These are phyloP conservation scores for Candida pseudocylindracea DNA, from an alignment of 1,139 yeast species.

Conservation along the genomic window DNA sequence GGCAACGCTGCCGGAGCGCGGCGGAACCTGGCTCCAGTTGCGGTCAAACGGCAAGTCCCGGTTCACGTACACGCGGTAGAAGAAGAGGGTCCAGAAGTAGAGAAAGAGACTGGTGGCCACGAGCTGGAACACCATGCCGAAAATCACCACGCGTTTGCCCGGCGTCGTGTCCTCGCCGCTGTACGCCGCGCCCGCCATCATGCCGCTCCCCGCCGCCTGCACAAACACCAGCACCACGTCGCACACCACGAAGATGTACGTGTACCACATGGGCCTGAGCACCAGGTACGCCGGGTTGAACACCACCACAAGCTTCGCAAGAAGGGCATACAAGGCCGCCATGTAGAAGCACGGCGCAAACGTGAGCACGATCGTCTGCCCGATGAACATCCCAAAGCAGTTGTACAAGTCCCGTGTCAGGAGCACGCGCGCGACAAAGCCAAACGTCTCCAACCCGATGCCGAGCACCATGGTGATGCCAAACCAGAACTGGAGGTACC, in stretches of 20 bases:
- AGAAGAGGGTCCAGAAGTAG: not conserved
- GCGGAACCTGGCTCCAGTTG: too few relatives aligned
- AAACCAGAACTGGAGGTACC: too few relatives aligned
- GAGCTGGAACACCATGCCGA: conserved; percentile 1
- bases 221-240: conserved; percentile 12
- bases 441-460: too few relatives aligned
- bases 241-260: conserved; percentile 13
- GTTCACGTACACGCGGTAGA: conserved; percentile 12
- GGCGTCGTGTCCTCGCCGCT: conserved; percentile 14
- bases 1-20: conserved; percentile 5
- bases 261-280: conserved; percentile 12
- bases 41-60: conserved; percentile 5
- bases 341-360: conserved; percentile 17
- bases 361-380: conserved; percentile 18
- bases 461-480: too few relatives aligned
- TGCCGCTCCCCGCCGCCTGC: conserved; percentile 17
- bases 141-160: conserved; percentile 27
- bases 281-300: conserved; percentile 9
- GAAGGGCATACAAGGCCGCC: conserved; percentile 16
- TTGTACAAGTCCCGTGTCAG: too few relatives aligned
- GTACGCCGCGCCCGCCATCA: conserved; percentile 31
- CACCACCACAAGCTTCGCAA: conserved; percentile 12
- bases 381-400: too few relatives aligned
- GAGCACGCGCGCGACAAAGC: too few relatives aligned
- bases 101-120: not conserved